Percentiles rank a stretch among this genome's conserved stretches.
Evolutionary conservation across 2,329 filamentous ascomycete genomes (phyloP).

Genomic region (Fusarium austroafricanum): DNA sequence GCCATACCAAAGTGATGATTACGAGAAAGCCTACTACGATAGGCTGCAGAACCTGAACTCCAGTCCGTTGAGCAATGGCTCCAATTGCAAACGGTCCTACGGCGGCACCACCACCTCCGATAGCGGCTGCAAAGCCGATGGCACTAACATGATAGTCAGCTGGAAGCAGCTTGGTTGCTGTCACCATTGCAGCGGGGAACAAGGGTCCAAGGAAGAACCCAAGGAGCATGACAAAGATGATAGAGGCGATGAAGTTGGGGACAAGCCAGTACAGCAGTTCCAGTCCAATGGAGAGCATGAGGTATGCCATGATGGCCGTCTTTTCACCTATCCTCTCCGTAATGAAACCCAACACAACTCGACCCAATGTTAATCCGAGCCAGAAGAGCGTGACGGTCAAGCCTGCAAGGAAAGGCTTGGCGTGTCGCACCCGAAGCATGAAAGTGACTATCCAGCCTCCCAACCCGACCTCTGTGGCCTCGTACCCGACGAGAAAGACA

Average conservation of each 20-base stretch:
- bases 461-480: slow-evolving; percentile 80
- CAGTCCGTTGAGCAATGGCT: slow-evolving; percentile 70
- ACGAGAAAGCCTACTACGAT: slow-evolving; percentile 63
- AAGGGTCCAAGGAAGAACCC: slow-evolving; percentile 85
- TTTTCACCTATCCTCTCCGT: slow-evolving; percentile 81
- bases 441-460: slow-evolving; percentile 86
- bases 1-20: slow-evolving; percentile 60
- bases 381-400: slow-evolving; percentile 85
- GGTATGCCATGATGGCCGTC: slow-evolving; percentile 70
- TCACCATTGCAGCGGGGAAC: slow-evolving; percentile 80
- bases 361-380: slow-evolving; percentile 81
- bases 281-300: slow-evolving; percentile 70
- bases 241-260: slow-evolving; percentile 78
- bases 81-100: slow-evolving; percentile 74
- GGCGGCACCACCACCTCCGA: slow-evolving; percentile 79
- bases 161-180: slow-evolving; percentile 79
- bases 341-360: slow-evolving; percentile 79
- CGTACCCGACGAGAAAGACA: slow-evolving; percentile 80
- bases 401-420: slow-evolving; percentile 76
- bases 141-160: slow-evolving; percentile 79
- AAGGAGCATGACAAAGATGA: slow-evolving; percentile 76
- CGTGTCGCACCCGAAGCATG: slow-evolving; percentile 82
- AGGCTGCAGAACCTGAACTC: slow-evolving; percentile 68
- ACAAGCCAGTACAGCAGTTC: slow-evolving; percentile 86
- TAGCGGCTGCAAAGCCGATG: slow-evolving; percentile 83